Conservation (phyloP, 2,329 filamentous ascomycete genomes). For the Diaporthe vexans region DNA sequence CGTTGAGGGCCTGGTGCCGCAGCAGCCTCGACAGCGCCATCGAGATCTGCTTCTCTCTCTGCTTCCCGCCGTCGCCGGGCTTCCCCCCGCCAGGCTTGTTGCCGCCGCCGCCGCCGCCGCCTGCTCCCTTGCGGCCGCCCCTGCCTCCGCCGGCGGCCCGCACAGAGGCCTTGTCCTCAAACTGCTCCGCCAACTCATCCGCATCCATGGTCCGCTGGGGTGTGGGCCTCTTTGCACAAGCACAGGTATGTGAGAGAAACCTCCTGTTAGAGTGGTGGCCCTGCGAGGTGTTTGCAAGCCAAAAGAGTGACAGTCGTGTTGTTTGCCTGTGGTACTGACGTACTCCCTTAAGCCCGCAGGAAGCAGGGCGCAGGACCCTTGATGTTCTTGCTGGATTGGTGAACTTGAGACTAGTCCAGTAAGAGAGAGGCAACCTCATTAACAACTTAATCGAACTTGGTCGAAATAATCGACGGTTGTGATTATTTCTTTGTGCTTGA, state of each 20-base stretch:
- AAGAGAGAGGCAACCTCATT: not conserved
- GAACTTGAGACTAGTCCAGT: not conserved
- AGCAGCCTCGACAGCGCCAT: constrained; percentile 68
- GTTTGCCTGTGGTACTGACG: not conserved
- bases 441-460: not conserved
- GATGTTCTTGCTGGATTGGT: not conserved
- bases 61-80: constrained; percentile 50
- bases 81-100: constrained; percentile 49
- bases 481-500: not conserved
- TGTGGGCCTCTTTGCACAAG: not conserved
- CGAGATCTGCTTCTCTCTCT: constrained; percentile 64
- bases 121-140: constrained; percentile 37
- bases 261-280: not conserved
- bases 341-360: not conserved
- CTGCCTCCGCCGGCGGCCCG: constrained; percentile 42
- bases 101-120: constrained; percentile 45
- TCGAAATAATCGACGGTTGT: not conserved
- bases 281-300: not conserved
- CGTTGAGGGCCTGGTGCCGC: constrained; percentile 69
- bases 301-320: not conserved
- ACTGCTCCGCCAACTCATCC: constrained; percentile 41
- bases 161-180: constrained; percentile 40
- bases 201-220: constrained; percentile 30
- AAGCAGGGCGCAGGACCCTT: not conserved
- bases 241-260: not conserved